These are phyloP conservation scores for Sordaria brevicollis DNA, from an alignment of 495 filamentous ascomycete species.

Conservation along the genomic window DNA sequence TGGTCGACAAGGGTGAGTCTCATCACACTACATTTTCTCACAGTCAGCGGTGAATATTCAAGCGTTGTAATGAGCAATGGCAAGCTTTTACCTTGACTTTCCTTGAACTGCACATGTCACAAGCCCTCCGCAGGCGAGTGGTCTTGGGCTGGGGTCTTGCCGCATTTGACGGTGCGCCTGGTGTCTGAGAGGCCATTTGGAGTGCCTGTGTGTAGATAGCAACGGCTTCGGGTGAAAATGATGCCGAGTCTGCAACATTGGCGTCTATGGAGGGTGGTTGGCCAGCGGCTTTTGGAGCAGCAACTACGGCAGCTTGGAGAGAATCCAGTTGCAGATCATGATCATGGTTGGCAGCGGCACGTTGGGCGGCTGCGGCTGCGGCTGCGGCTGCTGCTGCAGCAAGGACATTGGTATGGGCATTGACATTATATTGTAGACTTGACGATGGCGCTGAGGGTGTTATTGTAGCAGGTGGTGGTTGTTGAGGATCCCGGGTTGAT, in stretches of 20 bases:
- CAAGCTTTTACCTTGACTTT: constrained; percentile 67
- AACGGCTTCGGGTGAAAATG: background rate
- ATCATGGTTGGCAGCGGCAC: constrained; percentile 25
- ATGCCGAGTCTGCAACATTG: background rate
- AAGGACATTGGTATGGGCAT: background rate
- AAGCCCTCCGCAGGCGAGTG: constrained; percentile 64
- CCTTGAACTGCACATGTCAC: constrained; percentile 74
- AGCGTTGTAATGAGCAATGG: background rate
- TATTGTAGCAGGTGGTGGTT: background rate
- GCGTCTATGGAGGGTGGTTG: constrained; percentile 7
- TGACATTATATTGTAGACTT: background rate
- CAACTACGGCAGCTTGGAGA: constrained; percentile 31
- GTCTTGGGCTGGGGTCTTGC: constrained; percentile 12
- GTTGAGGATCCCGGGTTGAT: background rate
- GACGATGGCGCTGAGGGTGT: background rate
- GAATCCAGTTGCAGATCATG: constrained; percentile 36
- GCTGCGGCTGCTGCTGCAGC: background rate
- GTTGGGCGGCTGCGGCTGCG: constrained; percentile 11
- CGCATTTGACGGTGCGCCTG: constrained; percentile 18
- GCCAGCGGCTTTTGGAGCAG: constrained; percentile 7
- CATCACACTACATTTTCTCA: constrained; percentile 73
- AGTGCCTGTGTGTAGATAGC: constrained; percentile 6
- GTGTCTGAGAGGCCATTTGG: constrained; percentile 10
- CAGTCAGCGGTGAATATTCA: too few relatives aligned
- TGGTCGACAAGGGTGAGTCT: constrained; percentile 66